These are phyloP conservation scores for Eucalyptus curtisii DNA, from an alignment of 345 rosid genomes.

Conservation along the genomic window DNA sequence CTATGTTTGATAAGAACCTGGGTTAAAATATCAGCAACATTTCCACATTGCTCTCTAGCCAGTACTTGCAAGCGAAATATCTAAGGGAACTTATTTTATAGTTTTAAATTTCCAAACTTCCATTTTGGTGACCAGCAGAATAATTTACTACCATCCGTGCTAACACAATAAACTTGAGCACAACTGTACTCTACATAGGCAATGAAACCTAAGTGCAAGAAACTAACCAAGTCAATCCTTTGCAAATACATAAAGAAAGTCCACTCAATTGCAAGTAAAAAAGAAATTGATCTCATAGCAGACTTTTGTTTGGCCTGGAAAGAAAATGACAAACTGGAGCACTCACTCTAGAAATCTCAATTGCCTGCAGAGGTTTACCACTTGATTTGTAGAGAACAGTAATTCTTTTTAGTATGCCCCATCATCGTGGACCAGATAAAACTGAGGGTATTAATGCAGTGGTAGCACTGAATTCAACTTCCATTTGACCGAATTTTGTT, in stretches of 20 bases:
- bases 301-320: background rate
- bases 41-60: background rate
- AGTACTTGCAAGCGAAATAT: background rate
- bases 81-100: background rate
- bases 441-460: background rate
- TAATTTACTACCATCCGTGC: background rate
- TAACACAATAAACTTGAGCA: background rate
- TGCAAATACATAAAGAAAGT: background rate
- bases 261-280: background rate
- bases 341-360: background rate
- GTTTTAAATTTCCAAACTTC: background rate
- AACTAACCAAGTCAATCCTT: background rate
- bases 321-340: background rate
- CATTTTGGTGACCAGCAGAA: background rate
- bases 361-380: background rate
- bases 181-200: background rate
- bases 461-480: background rate
- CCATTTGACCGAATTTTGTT: background rate
- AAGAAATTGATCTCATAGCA: background rate
- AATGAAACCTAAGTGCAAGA: background rate
- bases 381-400: background rate
- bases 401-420: background rate
- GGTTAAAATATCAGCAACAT: background rate
- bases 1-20: background rate
- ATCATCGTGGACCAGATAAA: background rate